Conservation (phyloP, 2,329 filamentous ascomycete genomes). For the Aspergillus sergii region DNA sequence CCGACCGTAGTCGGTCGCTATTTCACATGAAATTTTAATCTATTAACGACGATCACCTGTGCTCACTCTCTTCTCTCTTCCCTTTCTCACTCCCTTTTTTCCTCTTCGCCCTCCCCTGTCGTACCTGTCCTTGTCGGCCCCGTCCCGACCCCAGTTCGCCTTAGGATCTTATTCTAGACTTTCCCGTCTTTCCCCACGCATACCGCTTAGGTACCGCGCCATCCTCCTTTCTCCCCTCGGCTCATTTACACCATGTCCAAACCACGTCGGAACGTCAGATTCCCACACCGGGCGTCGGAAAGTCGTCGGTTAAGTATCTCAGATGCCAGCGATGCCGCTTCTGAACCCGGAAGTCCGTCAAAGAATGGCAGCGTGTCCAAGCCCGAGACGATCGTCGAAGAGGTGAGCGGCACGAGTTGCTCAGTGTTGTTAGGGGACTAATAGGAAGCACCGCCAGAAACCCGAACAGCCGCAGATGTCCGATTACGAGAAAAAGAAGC, state of each 20-base stretch:
- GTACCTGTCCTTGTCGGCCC: slow-evolving; percentile 12
- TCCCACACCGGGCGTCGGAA: slow-evolving; percentile 53
- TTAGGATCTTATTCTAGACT: slow-evolving; percentile 10
- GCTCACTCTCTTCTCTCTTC: slow-evolving; percentile 8
- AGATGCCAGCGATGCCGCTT: slow-evolving; percentile 56
- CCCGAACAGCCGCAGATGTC: slow-evolving; percentile 49
- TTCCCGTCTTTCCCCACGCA: slow-evolving; percentile 24
- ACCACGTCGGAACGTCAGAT: slow-evolving; percentile 63
- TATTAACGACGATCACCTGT: slow-evolving; percentile 22
- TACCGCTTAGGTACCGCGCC: slow-evolving; percentile 18
- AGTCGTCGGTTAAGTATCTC: slow-evolving; percentile 58
- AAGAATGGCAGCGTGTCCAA: slow-evolving; percentile 44
- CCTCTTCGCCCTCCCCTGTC: slow-evolving; percentile 10
- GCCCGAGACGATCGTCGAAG: slow-evolving; percentile 37
- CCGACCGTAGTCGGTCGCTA: slow-evolving; percentile 30
- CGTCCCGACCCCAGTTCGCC: slow-evolving; percentile 12
- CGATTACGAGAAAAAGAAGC: slow-evolving; percentile 98
- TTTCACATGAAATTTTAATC: slow-evolving; percentile 38
- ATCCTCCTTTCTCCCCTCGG: slow-evolving; percentile 19
- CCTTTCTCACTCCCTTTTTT: slow-evolving; percentile 14
- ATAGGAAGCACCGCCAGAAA: slow-evolving; percentile 29
- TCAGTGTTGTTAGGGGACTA: slow-evolving; percentile 1
- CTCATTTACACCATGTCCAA: slow-evolving; percentile 49
- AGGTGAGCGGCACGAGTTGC: slow-evolving; percentile 28
- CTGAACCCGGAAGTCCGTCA: slow-evolving; percentile 54